Percentiles rank a stretch among this genome's conserved stretches.
Conservation (phyloP, 1,284 basidiomycete species). For the Spongispora temasekensis region DNA sequence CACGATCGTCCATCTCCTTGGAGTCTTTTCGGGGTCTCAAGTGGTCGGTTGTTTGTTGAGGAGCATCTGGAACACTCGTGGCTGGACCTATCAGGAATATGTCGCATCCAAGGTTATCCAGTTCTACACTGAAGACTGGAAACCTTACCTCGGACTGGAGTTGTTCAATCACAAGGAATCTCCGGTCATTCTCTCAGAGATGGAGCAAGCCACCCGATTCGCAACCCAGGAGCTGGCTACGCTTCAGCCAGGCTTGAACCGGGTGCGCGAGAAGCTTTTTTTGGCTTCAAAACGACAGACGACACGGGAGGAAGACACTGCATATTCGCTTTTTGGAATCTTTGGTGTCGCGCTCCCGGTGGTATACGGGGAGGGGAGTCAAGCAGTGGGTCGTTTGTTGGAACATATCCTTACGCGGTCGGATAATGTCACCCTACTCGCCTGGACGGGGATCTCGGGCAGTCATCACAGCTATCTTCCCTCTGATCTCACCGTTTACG, state of each 20-base stretch:
- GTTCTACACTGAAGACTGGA: constrained; percentile 17
- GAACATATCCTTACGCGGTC: constrained; percentile 1
- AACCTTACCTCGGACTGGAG: constrained; percentile 11
- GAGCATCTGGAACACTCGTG: not conserved
- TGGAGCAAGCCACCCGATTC: not conserved
- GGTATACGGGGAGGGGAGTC: not conserved
- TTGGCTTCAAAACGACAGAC: not conserved
- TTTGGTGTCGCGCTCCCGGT: not conserved
- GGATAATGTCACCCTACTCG: not conserved
- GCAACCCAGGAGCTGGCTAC: not conserved
- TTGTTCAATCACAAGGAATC: constrained; percentile 12
- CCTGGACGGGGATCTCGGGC: not conserved
- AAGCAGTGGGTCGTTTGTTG: not conserved
- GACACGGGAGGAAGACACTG: not conserved
- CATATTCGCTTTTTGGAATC: not conserved
- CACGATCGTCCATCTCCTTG: too few relatives aligned
- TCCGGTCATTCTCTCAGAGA: constrained; percentile 1
- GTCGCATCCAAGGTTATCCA: constrained; percentile 1
- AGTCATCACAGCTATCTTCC: not conserved
- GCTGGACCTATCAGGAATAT: constrained; percentile 16
- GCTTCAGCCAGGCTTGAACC: not conserved
- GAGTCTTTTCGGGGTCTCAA: too few relatives aligned
- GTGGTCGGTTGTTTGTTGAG: too few relatives aligned
- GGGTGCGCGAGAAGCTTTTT: not conserved
- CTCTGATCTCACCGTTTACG: not conserved